These are phyloP conservation scores for Mrakiaceae sp. DNA, from an alignment of 1,284 basidiomycete genomes.

Conservation along the genomic window DNA sequence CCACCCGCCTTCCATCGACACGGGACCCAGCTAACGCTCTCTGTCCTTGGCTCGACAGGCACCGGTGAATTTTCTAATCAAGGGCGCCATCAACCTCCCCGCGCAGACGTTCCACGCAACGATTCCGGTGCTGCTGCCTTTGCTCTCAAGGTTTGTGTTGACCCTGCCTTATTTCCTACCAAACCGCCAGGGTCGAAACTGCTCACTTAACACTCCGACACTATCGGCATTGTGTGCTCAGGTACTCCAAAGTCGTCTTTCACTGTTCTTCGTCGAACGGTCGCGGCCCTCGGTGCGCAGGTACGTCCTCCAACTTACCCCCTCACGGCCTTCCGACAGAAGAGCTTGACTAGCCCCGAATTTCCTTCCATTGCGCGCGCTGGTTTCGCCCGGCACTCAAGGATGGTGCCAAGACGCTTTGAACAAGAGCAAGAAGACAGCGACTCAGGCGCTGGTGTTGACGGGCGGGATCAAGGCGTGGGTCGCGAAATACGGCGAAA, in stretches of 20 bases:
- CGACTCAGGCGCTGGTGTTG: slow-evolving; percentile 1
- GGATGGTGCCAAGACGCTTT: slow-evolving; percentile 25
- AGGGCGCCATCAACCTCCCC: slow-evolving; percentile 28
- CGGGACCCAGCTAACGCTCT: neutral
- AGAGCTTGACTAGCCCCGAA: neutral
- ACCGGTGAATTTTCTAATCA: slow-evolving; percentile 20
- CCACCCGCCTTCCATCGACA: neutral
- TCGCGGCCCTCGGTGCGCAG: slow-evolving; percentile 18
- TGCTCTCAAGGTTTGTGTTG: slow-evolving; percentile 21
- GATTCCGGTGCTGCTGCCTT: slow-evolving; percentile 21
- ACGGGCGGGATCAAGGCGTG: too few species aligned
- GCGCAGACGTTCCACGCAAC: slow-evolving; percentile 27
- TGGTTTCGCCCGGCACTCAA: neutral
- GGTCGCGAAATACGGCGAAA: too few species aligned
- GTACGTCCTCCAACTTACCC: neutral
- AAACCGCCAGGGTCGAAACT: neutral
- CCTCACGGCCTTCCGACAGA: neutral
- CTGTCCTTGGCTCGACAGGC: neutral
- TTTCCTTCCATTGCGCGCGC: neutral
- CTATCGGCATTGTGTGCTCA: neutral
- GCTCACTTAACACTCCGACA: neutral
- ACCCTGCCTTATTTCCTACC: neutral
- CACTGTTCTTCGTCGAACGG: slow-evolving; percentile 20
- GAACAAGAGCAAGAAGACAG: slow-evolving; percentile 3
- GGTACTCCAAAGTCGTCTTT: neutral